A percentile compares a stretch with the other conserved stretches of the same genome.
Conservation (phyloP, 2,329 filamentous ascomycete genomes). For the Colletotrichum magnum region DNA sequence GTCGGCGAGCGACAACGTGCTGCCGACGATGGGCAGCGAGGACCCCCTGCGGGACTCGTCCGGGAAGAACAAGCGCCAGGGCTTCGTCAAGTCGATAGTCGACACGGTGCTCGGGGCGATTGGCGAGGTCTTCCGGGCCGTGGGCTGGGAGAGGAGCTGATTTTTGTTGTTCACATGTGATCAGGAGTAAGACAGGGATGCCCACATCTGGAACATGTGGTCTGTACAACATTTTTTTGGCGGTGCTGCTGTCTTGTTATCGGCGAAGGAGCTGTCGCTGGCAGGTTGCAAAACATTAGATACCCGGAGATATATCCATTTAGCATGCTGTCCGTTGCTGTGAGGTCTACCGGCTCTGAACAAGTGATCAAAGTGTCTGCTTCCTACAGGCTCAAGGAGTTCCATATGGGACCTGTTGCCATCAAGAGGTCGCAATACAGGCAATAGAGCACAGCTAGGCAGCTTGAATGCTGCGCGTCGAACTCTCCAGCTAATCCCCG, state of each 20-base stretch:
- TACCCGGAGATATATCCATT: conserved; percentile 24
- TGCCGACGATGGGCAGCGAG: conserved; percentile 91
- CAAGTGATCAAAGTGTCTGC: no score
- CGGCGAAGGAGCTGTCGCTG: neutral
- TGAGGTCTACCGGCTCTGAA: neutral
- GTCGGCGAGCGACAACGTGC: conserved; percentile 93
- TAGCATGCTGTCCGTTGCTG: neutral
- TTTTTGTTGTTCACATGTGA: conserved; percentile 1
- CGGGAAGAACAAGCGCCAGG: conserved; percentile 69
- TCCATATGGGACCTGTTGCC: no score
- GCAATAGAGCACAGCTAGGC: no score
- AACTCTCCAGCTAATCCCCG: no score
- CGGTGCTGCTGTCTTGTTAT: neutral
- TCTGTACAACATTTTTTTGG: conserved; percentile 13
- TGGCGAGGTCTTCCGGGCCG: conserved; percentile 53
- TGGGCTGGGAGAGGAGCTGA: conserved; percentile 41
- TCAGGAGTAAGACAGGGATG: neutral
- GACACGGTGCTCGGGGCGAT: conserved; percentile 70
- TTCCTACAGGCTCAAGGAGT: no score
- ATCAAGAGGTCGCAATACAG: no score
- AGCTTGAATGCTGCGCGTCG: no score
- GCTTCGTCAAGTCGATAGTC: conserved; percentile 77
- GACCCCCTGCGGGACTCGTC: conserved; percentile 63
- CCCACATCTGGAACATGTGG: conserved; percentile 15
- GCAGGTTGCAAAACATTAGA: conserved; percentile 13